Percentiles rank a stretch among this genome's conserved stretches.
Conservation (phyloP, 371 early-diverging fungal genomes). For the Actinomortierella wolfii region DNA sequence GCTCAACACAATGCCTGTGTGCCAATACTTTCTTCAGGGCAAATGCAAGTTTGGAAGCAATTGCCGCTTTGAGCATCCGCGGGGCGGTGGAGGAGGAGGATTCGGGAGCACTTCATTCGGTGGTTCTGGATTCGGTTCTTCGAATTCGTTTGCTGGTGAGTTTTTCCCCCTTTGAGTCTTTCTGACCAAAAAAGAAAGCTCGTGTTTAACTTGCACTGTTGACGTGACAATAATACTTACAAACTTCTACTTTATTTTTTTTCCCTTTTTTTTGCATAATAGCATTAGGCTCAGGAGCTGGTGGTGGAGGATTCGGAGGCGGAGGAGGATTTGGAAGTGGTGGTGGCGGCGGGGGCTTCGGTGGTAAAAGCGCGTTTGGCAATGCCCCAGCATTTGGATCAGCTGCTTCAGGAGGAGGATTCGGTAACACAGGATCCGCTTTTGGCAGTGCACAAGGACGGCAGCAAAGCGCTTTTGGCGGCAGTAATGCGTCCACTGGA, state of each 20-base stretch:
- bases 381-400: conserved; percentile 20
- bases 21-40: conserved; percentile 55
- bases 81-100: conserved; percentile 5
- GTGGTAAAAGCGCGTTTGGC: conserved; percentile 41
- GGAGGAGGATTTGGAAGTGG: conserved; percentile 25
- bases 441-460: conserved; percentile 6
- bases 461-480: background rate
- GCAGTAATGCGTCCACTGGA: too few species aligned
- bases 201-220: background rate
- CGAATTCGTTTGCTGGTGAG: conserved; percentile 37
- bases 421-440: conserved; percentile 15
- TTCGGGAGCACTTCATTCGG: conserved; percentile 26
- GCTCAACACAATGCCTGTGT: conserved; percentile 20
- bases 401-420: conserved; percentile 16
- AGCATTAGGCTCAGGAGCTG: conserved; percentile 19
- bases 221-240: background rate
- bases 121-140: conserved; percentile 10
- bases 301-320: conserved; percentile 16
- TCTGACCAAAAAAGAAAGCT: background rate
- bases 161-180: background rate
- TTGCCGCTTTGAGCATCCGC: conserved; percentile 53
- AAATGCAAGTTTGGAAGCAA: conserved; percentile 52
- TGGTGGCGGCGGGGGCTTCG: conserved; percentile 44
- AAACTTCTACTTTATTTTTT: background rate
- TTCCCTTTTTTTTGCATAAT: background rate